Evolutionary conservation across 2,329 filamentous ascomycete genomes (phyloP).

Genomic region (Blumeriella jaapii): DNA sequence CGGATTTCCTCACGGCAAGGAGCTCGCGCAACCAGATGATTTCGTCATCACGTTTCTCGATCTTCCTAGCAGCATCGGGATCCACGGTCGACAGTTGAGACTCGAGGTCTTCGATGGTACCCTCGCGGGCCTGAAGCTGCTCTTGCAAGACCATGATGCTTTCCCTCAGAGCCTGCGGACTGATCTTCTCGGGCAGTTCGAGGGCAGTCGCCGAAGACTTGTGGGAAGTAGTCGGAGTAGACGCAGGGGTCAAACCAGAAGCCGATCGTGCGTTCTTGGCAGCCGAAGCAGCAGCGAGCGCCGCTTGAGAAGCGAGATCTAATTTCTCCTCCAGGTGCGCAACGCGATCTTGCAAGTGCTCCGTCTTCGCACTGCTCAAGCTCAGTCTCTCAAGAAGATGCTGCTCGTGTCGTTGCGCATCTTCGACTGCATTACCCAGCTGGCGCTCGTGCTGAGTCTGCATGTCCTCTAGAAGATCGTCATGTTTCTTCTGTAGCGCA

Average conservation of each 20-base stretch:
- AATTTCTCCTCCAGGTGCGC: conserved; percentile 81
- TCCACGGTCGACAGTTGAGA: conserved; percentile 56
- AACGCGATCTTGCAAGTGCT: conserved; percentile 78
- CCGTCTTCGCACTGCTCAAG: conserved; percentile 72
- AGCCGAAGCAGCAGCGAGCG: conserved; percentile 36
- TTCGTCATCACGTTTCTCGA: conserved; percentile 87
- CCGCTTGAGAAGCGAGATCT: conserved; percentile 74
- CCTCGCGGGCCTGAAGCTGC: conserved; percentile 88
- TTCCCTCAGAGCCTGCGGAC: conserved; percentile 86
- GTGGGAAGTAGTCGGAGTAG: conserved; percentile 21
- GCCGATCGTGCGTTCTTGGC: conserved; percentile 25
- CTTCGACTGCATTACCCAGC: conserved; percentile 63
- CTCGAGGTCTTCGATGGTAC: conserved; percentile 79
- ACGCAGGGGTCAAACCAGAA: conserved; percentile 8
- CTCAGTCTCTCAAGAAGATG: conserved; percentile 72
- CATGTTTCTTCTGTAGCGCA: conserved; percentile 44
- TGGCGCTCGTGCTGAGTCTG: conserved; percentile 64
- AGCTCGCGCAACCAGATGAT: conserved; percentile 92
- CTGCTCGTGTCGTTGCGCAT: conserved; percentile 68
- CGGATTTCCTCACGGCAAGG: conserved; percentile 77
- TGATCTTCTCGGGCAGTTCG: conserved; percentile 71
- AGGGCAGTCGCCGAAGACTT: conserved; percentile 28
- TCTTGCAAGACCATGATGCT: conserved; percentile 95
- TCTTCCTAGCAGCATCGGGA: conserved; percentile 66
- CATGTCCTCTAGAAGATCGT: conserved; percentile 62